A percentile compares a stretch with the other conserved stretches of the same genome.
phyloP scores from a whole-genome alignment of 192 early-diverging fungal species.

The Spinellus fusiger region DNA sequence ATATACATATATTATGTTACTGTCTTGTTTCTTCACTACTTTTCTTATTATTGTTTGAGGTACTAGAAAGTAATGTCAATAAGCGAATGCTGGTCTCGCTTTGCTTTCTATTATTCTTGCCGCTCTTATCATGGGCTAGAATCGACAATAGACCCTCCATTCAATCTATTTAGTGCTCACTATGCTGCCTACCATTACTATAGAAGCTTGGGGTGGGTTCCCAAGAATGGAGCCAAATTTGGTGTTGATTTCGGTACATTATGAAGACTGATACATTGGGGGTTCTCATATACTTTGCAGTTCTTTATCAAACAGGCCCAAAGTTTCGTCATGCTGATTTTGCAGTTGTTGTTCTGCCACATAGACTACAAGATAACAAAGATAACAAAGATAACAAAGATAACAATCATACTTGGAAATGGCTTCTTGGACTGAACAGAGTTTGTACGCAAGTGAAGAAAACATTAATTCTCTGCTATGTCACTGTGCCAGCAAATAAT shows the following conservation, averaged over 20 bases:
- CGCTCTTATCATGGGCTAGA: neutral
- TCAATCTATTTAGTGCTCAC: slow-evolving; percentile 49
- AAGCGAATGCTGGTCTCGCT: slow-evolving; percentile 4
- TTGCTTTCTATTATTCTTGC: neutral
- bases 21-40: neutral
- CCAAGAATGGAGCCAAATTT: slow-evolving; percentile 79
- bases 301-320: slow-evolving; percentile 53
- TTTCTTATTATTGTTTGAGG: neutral
- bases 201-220: slow-evolving; percentile 76
- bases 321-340: slow-evolving; percentile 51
- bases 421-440: slow-evolving; percentile 44
- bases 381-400: neutral
- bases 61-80: neutral
- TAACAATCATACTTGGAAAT: slow-evolving; percentile 37
- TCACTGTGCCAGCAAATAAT: slow-evolving; percentile 1
- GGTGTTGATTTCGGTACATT: slow-evolving; percentile 65
- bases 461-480: slow-evolving; percentile 33
- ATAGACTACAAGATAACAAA: neutral
- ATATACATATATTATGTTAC: too few relatives aligned
- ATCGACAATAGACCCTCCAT: neutral
- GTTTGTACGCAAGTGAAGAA: slow-evolving; percentile 55
- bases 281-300: slow-evolving; percentile 13
- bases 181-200: slow-evolving; percentile 85
- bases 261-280: neutral
- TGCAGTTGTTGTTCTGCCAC: slow-evolving; percentile 15